Conservation (phyloP, 2,329 filamentous ascomycete species). For the Diaporthe longicolla region DNA sequence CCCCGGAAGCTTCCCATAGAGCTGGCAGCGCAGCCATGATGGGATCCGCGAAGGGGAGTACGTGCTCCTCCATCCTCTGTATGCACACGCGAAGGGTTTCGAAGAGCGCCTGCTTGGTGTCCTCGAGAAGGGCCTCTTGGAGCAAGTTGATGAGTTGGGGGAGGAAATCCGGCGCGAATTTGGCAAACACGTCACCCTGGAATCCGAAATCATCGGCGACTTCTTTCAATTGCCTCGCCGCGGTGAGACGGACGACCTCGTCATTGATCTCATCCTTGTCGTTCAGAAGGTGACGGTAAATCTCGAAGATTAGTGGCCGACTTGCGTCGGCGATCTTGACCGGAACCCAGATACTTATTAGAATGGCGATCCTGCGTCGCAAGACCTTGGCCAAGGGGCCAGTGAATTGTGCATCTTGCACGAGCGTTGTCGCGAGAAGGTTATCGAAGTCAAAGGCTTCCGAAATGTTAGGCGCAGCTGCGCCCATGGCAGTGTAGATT, state of each 20-base stretch:
- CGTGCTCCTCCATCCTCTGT: slow-evolving; percentile 82
- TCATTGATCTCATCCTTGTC: slow-evolving; percentile 86
- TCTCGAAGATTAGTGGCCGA: slow-evolving; percentile 83
- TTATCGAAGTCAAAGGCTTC: slow-evolving; percentile 85
- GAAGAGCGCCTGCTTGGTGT: slow-evolving; percentile 91
- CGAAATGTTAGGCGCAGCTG: slow-evolving; percentile 83
- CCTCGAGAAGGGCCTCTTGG: slow-evolving; percentile 82
- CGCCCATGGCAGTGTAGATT: slow-evolving; percentile 91
- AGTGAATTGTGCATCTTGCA: slow-evolving; percentile 80
- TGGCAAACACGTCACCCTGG: slow-evolving; percentile 78
- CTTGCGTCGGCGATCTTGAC: slow-evolving; percentile 80
- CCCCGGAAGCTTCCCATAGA: slow-evolving; percentile 86
- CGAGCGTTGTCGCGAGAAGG: slow-evolving; percentile 81
- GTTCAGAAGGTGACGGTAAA: slow-evolving; percentile 89
- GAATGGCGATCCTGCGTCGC: slow-evolving; percentile 87
- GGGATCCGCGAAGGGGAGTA: slow-evolving; percentile 78
- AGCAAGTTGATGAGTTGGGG: slow-evolving; percentile 83
- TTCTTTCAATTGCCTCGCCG: slow-evolving; percentile 85
- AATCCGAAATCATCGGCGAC: slow-evolving; percentile 91
- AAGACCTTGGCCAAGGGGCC: slow-evolving; percentile 81
- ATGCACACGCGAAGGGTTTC: slow-evolving; percentile 89
- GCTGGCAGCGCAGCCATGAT: slow-evolving; percentile 85
- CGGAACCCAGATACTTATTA: slow-evolving; percentile 90
- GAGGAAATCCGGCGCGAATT: slow-evolving; percentile 82
- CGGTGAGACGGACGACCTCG: slow-evolving; percentile 90